Evolutionary conservation across 805 yeast genomes (phyloP), one percentile per base, ranked within the genome.

Genomic region (Saturnispora diversa): DNA sequence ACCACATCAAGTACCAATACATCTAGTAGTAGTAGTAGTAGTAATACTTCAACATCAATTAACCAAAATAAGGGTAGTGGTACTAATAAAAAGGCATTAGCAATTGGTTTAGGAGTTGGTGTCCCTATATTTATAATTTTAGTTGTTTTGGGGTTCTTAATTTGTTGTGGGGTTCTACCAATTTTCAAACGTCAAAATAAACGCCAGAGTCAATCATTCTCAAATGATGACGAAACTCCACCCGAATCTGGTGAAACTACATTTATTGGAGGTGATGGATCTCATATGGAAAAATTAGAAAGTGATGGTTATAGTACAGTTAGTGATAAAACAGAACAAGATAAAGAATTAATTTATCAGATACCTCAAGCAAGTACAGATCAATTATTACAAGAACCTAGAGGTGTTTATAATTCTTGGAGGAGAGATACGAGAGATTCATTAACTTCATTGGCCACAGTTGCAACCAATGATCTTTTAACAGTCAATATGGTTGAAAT

Each of bases 41-140:
- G 19, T 3, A 35, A 64, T 8, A 37, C 68, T 4, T 43, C 62
- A 2, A 34, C 66, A 12, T 3, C 27, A 12, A 37, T 63, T 10
- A 31, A 65, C 4, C 29, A 63, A 9, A 54, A 34, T 20, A 28
- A 39, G n/a, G 17, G 42, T 8, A 31, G 36, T 10, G 31, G n/a
- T n/a, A n/a, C 38, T 25, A 37, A 20, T 23, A 37, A 41, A 32
- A 80, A 73, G 48, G 72, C 74, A 2, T 65, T 84, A n/a, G 95
- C 95, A 0, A 83, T 90, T 54, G 95, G 88, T 1, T 71, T 88
- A 44, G 97, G 96, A 41, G 88, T 84, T n/a, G 84, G 81, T 2
- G 70, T 92, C 35, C 95, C 95, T 1, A 55, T 72, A 0, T 70
- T 70, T 2, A 50, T 83, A 0, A 50, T 77, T 7, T 49, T 76